phyloP scores from a whole-genome alignment of 495 filamentous ascomycete species.

The Filosporella fistucella region DNA sequence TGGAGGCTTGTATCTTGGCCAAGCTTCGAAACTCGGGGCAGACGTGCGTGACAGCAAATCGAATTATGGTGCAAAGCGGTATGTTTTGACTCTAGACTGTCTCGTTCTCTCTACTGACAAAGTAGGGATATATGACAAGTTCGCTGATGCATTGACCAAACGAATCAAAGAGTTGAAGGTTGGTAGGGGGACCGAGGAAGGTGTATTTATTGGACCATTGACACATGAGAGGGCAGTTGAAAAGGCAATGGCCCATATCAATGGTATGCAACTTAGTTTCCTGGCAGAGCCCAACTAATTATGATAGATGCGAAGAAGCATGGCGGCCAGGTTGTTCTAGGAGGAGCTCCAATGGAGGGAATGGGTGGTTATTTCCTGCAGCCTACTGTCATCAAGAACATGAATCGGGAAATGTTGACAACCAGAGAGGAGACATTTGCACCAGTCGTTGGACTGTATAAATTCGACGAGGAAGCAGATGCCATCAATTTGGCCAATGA shows the following conservation, averaged over 20 bases:
- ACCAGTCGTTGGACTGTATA: slow-evolving; percentile 72
- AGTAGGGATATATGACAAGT: slow-evolving; percentile 66
- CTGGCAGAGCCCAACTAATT: slow-evolving; percentile 59
- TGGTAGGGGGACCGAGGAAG: slow-evolving; percentile 65
- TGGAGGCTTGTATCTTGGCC: slow-evolving; percentile 63
- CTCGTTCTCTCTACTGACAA: no score
- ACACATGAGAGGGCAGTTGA: slow-evolving; percentile 67
- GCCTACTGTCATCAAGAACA: slow-evolving; percentile 69
- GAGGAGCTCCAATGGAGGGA: slow-evolving; percentile 58
- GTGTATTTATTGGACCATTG: slow-evolving; percentile 71
- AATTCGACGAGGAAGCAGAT: slow-evolving; percentile 76
- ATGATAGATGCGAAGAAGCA: slow-evolving; percentile 65
- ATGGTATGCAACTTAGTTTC: slow-evolving; percentile 50
- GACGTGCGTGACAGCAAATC: slow-evolving; percentile 85
- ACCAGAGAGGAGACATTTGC: slow-evolving; percentile 82
- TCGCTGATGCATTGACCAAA: slow-evolving; percentile 60
- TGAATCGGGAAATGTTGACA: slow-evolving; percentile 72
- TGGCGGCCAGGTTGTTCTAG: slow-evolving; percentile 64
- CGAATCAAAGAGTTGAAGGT: slow-evolving; percentile 70
- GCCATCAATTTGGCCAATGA: slow-evolving; percentile 75
- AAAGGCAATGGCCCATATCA: slow-evolving; percentile 72
- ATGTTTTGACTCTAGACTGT: no score
- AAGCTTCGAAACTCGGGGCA: slow-evolving; percentile 85
- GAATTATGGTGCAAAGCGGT: slow-evolving; percentile 84
- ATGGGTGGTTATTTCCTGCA: slow-evolving; percentile 72